A percentile compares a stretch with the other conserved stretches of the same genome.
These are phyloP conservation scores for Phialophora expanda DNA, from an alignment of 2,329 filamentous ascomycete genomes.

Conservation along the genomic window DNA sequence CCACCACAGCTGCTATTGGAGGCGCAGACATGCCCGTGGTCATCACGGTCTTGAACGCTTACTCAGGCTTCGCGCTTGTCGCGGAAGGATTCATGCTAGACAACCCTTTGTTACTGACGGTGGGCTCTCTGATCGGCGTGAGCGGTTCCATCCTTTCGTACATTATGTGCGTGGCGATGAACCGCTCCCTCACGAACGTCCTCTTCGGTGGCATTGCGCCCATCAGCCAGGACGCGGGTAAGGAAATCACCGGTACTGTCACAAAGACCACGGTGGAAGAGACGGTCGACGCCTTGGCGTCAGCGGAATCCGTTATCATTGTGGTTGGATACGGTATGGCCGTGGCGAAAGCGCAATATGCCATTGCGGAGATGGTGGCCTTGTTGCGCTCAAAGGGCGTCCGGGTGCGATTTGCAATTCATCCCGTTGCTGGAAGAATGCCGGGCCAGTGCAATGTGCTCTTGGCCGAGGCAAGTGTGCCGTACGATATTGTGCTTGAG, in stretches of 20 bases:
- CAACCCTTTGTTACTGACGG: slow-evolving; percentile 81
- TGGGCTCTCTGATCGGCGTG: slow-evolving; percentile 85
- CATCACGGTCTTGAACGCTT: slow-evolving; percentile 88
- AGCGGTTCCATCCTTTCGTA: slow-evolving; percentile 88
- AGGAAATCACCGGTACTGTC: slow-evolving; percentile 79
- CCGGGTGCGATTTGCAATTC: slow-evolving; percentile 86
- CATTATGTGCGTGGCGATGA: slow-evolving; percentile 89
- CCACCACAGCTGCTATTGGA: slow-evolving; percentile 84
- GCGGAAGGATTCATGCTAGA: slow-evolving; percentile 92
- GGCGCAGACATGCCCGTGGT: slow-evolving; percentile 95
- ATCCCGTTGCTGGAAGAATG: slow-evolving; percentile 89
- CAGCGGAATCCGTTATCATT: slow-evolving; percentile 84
- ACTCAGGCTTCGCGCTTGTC: slow-evolving; percentile 87
- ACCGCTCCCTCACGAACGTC: slow-evolving; percentile 84
- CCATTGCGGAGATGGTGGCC: slow-evolving; percentile 79
- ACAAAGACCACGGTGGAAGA: slow-evolving; percentile 81
- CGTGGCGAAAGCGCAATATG: slow-evolving; percentile 90
- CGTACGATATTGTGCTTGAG: slow-evolving; percentile 89
- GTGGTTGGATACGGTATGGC: slow-evolving; percentile 93
- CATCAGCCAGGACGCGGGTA: slow-evolving; percentile 61
- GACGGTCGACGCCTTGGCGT: slow-evolving; percentile 73
- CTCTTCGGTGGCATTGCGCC: slow-evolving; percentile 81
- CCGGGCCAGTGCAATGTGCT: slow-evolving; percentile 92
- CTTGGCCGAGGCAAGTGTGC: slow-evolving; percentile 83
- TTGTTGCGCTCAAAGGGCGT: slow-evolving; percentile 75